Evolutionary conservation across 2,329 filamentous ascomycete genomes (phyloP), one percentile per base, ranked within the genome.

Genomic region (Myriosclerotinia duriaeana): DNA sequence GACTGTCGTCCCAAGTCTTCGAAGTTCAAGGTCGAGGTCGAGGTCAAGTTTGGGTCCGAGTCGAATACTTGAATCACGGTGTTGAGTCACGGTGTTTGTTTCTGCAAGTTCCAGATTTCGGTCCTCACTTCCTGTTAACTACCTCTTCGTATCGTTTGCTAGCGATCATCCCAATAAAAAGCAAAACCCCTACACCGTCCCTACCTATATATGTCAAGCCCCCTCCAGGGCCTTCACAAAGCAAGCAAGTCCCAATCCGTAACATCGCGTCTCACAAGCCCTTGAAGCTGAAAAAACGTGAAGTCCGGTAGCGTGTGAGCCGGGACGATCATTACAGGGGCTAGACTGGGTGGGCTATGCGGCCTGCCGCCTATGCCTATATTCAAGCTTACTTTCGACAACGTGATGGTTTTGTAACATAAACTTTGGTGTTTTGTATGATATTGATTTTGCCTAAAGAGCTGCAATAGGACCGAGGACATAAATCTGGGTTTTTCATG

Each of bases 271-370:
- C 58, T 60, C 44, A 50, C 34, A 26, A 50, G n/a, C 44, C 42
- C 30, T 50, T 48, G 34, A 44, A 60, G 58, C 58, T 60, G 58
- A 60, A 60, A 34, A 52, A 38, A 22, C 22, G 38, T 7, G 36
- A 20, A 30, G 54, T n/a, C 9, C 7, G 42, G 54, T 42, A 42
- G n/a, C 36, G 42, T 20, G 42, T n/a, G 11, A 42, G 2, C 22
- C 20, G 12, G 26, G 30, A 34, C 42, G 34, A 38, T 48, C 44
- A 38, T 50, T 17, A 26, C 44, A 60, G 30, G 56, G 56, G 20
- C n/a, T 36, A 22, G 20, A 11, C 26, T 9, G 22, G 40, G 42
- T 30, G 12, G 22, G 54, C 54, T 44, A 17, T n/a, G 17, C 26
- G 26, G 26, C 26, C 26, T 26, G n/a, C n/a, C n/a, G n/a, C n/a